Conservation (phyloP, 1,284 basidiomycete species). For the Earliella scabrosa region DNA sequence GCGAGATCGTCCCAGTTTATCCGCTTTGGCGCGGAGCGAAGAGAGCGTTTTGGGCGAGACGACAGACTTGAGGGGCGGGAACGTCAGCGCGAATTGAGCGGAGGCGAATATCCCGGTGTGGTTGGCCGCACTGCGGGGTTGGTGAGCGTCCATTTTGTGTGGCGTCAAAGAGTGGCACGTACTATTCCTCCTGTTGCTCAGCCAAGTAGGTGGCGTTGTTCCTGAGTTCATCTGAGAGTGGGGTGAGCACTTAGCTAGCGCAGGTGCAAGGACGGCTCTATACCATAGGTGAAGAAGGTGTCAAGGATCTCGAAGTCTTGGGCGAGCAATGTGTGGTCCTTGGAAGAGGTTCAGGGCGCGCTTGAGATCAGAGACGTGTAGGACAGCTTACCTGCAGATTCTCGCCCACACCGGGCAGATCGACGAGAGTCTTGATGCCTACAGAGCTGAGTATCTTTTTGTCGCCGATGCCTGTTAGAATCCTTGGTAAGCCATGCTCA, state of each 20-base stretch:
- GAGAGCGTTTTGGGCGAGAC: neutral
- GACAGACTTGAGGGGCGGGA: slow-evolving; percentile 1
- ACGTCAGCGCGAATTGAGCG: neutral
- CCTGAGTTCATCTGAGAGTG: slow-evolving; percentile 5
- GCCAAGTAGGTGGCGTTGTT: slow-evolving; percentile 13
- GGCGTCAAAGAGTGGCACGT: neutral
- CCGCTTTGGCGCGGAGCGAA: neutral
- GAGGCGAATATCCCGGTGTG: slow-evolving; percentile 10
- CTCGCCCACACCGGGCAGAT: slow-evolving; percentile 27
- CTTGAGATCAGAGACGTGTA: too few species aligned
- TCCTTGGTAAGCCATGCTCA: neutral
- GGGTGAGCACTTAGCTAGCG: neutral
- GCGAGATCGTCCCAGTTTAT: neutral
- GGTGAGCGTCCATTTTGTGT: neutral
- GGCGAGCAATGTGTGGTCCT: slow-evolving; percentile 17
- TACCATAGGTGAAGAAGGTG: slow-evolving; percentile 9
- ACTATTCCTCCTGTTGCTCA: slow-evolving; percentile 13
- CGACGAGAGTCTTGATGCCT: slow-evolving; percentile 24
- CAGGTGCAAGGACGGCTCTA: too few species aligned
- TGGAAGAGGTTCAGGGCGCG: neutral
- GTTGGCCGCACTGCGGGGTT: neutral
- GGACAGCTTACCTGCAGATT: slow-evolving; percentile 20
- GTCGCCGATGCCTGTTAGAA: slow-evolving; percentile 23
- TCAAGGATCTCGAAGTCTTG: slow-evolving; percentile 15
- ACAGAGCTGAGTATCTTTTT: slow-evolving; percentile 14